Percentiles rank a stretch among this genome's conserved stretches.
phyloP scores from a whole-genome alignment of 2,329 filamentous ascomycete genomes.

The Bisporella sp. region DNA sequence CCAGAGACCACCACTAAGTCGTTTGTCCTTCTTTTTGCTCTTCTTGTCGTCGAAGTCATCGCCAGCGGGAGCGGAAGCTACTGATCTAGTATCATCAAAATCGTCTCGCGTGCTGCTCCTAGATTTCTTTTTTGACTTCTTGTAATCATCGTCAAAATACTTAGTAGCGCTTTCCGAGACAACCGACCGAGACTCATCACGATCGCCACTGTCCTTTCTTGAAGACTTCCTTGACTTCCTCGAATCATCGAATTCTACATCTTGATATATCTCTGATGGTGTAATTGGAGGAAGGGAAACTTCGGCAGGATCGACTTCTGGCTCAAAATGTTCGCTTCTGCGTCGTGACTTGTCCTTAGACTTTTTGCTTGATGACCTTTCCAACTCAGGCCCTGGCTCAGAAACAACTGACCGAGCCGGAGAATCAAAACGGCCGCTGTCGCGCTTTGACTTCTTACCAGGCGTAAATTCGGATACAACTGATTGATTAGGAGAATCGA shows the following conservation, averaged over 20 bases:
- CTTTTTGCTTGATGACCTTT: conserved; percentile 16
- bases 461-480: conserved; percentile 10
- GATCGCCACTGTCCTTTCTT: conserved; percentile 34
- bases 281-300: conserved; percentile 23
- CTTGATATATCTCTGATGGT: conserved; percentile 20
- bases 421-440: conserved; percentile 22
- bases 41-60: conserved; percentile 29
- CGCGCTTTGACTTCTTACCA: conserved; percentile 30
- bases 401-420: conserved; percentile 10
- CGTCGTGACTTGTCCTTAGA: conserved; percentile 20
- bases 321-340: conserved; percentile 17
- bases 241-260: conserved; percentile 28
- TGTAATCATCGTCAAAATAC: conserved; percentile 24
- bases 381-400: conserved; percentile 15
- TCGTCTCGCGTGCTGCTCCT: conserved; percentile 38
- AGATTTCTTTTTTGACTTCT: conserved; percentile 28
- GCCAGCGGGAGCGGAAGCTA: conserved; percentile 35
- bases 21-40: conserved; percentile 30
- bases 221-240: conserved; percentile 28
- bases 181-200: conserved; percentile 38
- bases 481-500: conserved; percentile 12
- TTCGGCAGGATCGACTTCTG: conserved; percentile 22
- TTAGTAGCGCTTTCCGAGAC: conserved; percentile 36
- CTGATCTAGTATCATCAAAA: conserved; percentile 40
- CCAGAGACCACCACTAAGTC: conserved; percentile 39